phyloP scores from a whole-genome alignment of 1,284 basidiomycete genomes.

The Omphalotus olearius region DNA sequence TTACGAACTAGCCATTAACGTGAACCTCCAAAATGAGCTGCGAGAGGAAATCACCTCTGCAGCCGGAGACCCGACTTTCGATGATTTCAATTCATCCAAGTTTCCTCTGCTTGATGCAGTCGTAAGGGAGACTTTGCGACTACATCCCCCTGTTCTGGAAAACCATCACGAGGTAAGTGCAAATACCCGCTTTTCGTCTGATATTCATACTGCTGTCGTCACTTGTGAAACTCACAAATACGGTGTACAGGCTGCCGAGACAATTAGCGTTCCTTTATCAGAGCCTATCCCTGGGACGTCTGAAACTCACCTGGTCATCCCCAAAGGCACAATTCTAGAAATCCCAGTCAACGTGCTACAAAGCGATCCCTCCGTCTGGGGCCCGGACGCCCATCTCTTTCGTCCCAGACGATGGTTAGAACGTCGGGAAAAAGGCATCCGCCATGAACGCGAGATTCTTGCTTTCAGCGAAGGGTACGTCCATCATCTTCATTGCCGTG shows the following conservation, averaged over 20 bases:
- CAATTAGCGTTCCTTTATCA: slow-evolving; percentile 44
- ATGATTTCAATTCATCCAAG: slow-evolving; percentile 38
- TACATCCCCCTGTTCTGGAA: slow-evolving; percentile 56
- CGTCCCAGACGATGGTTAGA: slow-evolving; percentile 56
- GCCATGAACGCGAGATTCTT: slow-evolving; percentile 40
- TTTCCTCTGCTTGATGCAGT: slow-evolving; percentile 52
- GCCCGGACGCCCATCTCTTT: slow-evolving; percentile 50
- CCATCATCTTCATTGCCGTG: not conserved
- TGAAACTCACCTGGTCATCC: slow-evolving; percentile 38
- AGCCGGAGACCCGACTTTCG: slow-evolving; percentile 41
- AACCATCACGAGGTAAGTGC: slow-evolving; percentile 49
- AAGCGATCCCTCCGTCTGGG: slow-evolving; percentile 49
- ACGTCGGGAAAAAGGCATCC: slow-evolving; percentile 24
- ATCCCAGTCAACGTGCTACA: slow-evolving; percentile 59
- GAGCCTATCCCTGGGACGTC: slow-evolving; percentile 41
- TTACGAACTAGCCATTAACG: slow-evolving; percentile 49
- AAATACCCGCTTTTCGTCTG: not conserved
- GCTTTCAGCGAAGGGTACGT: slow-evolving; percentile 54
- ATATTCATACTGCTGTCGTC: not conserved
- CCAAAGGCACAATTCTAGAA: slow-evolving; percentile 49
- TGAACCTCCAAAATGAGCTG: slow-evolving; percentile 40
- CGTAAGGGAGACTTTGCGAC: slow-evolving; percentile 51
- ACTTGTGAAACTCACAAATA: not conserved
- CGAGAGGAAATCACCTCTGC: slow-evolving; percentile 43
- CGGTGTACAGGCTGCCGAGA: slow-evolving; percentile 38